Percentiles rank a stretch among this genome's conserved stretches.
Conservation (phyloP, 345 rosid species). For the Camelina laxa region DNA sequence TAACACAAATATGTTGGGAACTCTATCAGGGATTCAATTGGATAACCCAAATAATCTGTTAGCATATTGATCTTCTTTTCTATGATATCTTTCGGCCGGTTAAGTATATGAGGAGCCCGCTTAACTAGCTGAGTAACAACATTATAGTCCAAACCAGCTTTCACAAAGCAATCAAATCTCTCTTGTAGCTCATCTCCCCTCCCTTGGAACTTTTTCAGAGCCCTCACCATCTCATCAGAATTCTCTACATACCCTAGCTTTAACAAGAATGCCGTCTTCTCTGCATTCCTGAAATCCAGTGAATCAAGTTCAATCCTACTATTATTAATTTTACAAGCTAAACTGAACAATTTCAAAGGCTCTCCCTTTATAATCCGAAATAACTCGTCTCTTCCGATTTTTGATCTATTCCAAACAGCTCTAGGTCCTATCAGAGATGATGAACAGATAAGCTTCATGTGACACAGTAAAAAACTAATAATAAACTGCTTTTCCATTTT, state of each 20-base stretch:
- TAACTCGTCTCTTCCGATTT: constrained; percentile 51
- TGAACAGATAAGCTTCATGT: constrained; percentile 55
- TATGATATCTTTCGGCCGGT: constrained; percentile 54
- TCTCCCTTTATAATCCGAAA: constrained; percentile 55
- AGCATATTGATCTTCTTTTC: constrained; percentile 61
- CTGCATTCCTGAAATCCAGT: constrained; percentile 38
- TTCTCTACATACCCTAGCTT: constrained; percentile 60
- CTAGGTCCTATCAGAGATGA: constrained; percentile 54
- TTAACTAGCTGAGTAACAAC: constrained; percentile 60
- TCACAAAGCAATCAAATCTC: constrained; percentile 73
- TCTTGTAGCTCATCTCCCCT: constrained; percentile 67
- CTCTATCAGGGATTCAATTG: constrained; percentile 49
- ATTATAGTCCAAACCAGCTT: constrained; percentile 63
- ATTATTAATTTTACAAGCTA: constrained; percentile 52
- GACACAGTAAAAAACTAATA: constrained; percentile 41
- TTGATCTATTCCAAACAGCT: constrained; percentile 53
- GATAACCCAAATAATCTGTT: constrained; percentile 58
- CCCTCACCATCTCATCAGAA: constrained; percentile 48
- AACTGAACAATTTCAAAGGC: constrained; percentile 58
- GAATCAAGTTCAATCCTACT: constrained; percentile 55
- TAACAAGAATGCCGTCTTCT: constrained; percentile 64
- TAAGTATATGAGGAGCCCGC: constrained; percentile 68
- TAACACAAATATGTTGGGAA: constrained; percentile 66
- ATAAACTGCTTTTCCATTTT: constrained; percentile 56
- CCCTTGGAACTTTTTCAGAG: constrained; percentile 63